These are phyloP conservation scores for Diacronema lutheri DNA, from an alignment of 78 protist genomes.

Conservation along the genomic window DNA sequence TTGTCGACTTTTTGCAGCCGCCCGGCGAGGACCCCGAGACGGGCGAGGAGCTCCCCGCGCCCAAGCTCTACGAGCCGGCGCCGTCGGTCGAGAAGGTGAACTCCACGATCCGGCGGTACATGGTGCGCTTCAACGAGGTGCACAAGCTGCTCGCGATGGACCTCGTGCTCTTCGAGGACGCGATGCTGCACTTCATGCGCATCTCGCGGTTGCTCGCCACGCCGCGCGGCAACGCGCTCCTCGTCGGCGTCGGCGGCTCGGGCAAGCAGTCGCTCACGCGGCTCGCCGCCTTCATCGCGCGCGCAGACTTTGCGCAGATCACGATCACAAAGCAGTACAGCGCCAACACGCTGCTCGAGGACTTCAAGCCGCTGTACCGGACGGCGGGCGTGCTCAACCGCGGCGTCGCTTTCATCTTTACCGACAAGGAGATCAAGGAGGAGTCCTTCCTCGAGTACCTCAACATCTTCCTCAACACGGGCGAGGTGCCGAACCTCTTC, in stretches of 20 bases:
- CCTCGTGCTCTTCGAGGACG: constrained; percentile 81
- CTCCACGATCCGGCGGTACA: constrained; percentile 3
- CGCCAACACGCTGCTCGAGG: constrained; percentile 69
- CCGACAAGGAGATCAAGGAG: constrained; percentile 84
- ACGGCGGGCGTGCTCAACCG: constrained; percentile 63
- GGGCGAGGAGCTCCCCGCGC: constrained; percentile 33
- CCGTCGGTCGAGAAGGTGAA: not conserved
- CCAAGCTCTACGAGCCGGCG: constrained; percentile 50
- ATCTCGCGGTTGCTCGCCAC: constrained; percentile 62
- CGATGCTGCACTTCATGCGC: constrained; percentile 68
- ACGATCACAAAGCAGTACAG: constrained; percentile 64
- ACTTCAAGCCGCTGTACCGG: constrained; percentile 69
- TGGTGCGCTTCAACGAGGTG: constrained; percentile 66
- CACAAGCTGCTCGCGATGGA: constrained; percentile 45
- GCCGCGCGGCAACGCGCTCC: constrained; percentile 72
- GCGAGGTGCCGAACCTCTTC: constrained; percentile 75
- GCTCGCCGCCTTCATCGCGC: constrained; percentile 70
- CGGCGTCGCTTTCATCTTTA: constrained; percentile 64
- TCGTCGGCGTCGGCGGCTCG: constrained; percentile 88
- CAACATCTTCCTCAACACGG: constrained; percentile 74
- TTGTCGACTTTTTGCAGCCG: constrained; percentile 73
- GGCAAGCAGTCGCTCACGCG: constrained; percentile 83
- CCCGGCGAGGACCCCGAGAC: constrained; percentile 47
- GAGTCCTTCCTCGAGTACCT: constrained; percentile 86
- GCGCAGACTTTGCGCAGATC: constrained; percentile 56